These are phyloP conservation scores for Immersiella caudata DNA, from an alignment of 495 filamentous ascomycete species.

Conservation along the genomic window DNA sequence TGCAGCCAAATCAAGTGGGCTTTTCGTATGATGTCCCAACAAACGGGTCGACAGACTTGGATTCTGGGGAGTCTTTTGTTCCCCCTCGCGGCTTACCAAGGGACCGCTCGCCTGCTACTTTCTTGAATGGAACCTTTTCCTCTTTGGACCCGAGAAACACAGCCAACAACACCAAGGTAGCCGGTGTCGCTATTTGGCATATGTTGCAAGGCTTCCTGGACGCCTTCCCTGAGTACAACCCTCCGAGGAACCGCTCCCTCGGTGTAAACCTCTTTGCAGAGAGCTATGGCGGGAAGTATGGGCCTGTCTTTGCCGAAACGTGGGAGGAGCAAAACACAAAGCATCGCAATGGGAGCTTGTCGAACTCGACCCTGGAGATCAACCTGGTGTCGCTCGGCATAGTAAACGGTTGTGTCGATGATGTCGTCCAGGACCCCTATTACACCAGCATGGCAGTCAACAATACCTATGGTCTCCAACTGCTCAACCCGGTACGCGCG, in stretches of 20 bases:
- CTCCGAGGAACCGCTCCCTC: slow-evolving; percentile 40
- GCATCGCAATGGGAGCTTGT: slow-evolving; percentile 49
- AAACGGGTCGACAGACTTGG: slow-evolving; percentile 52
- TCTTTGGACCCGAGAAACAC: slow-evolving; percentile 55
- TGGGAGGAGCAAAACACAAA: slow-evolving; percentile 64
- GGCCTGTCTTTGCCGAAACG: slow-evolving; percentile 62
- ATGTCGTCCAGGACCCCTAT: slow-evolving; percentile 64
- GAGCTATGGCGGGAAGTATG: slow-evolving; percentile 66
- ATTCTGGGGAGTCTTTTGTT: slow-evolving; percentile 36
- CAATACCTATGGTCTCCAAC: slow-evolving; percentile 74
- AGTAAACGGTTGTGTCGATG: slow-evolving; percentile 78
- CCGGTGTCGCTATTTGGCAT: slow-evolving; percentile 68
- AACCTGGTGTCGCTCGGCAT: slow-evolving; percentile 61
- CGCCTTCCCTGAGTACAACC: slow-evolving; percentile 70
- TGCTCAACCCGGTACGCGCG: slow-evolving; percentile 53
- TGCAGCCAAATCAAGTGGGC: slow-evolving; percentile 58
- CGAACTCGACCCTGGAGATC: slow-evolving; percentile 53
- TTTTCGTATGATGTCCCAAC: slow-evolving; percentile 59
- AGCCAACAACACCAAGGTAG: slow-evolving; percentile 66
- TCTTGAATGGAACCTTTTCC: slow-evolving; percentile 67
- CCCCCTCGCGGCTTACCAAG: slow-evolving; percentile 35
- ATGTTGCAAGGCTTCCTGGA: slow-evolving; percentile 68
- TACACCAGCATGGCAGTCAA: slow-evolving; percentile 71
- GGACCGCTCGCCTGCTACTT: slow-evolving; percentile 21
- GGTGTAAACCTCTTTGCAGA: slow-evolving; percentile 68